Evolutionary conservation across 202 grass and related monocot genomes (phyloP).

Genomic region (Hordeum pubiflorum): DNA sequence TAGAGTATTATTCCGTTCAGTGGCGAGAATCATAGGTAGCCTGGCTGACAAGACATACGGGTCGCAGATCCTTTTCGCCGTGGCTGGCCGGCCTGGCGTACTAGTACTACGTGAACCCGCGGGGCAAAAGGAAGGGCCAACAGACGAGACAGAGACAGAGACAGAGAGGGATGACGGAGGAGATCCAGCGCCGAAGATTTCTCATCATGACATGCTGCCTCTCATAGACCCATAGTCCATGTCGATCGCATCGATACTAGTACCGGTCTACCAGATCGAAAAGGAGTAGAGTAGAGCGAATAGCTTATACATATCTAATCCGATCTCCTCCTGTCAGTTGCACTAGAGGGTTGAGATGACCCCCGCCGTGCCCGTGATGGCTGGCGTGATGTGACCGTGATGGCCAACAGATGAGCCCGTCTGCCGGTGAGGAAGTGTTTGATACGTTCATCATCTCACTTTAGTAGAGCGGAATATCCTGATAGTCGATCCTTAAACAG

Average conservation of each 20-base stretch:
- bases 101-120: background rate
- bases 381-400: constrained; percentile 8
- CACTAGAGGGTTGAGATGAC: constrained; percentile 9
- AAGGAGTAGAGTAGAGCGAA: background rate
- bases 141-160: background rate
- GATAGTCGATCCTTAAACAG: too few species aligned
- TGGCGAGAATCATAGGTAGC: background rate
- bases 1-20: constrained; percentile 12
- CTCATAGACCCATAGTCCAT: background rate
- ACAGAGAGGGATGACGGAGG: constrained; percentile 16
- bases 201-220: constrained; percentile 24
- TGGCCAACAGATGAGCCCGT: too few species aligned
- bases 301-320: constrained; percentile 11
- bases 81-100: background rate
- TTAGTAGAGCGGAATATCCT: too few species aligned
- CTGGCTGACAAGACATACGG: background rate
- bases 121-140: constrained; percentile 10
- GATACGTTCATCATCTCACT: too few species aligned
- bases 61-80: background rate
- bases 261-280: background rate
- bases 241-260: background rate
- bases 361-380: background rate
- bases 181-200: constrained; percentile 38
- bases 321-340: background rate
- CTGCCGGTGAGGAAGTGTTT: too few species aligned